Conservation (phyloP, 805 yeast species). For the Starmerella ratchasimensis region DNA sequence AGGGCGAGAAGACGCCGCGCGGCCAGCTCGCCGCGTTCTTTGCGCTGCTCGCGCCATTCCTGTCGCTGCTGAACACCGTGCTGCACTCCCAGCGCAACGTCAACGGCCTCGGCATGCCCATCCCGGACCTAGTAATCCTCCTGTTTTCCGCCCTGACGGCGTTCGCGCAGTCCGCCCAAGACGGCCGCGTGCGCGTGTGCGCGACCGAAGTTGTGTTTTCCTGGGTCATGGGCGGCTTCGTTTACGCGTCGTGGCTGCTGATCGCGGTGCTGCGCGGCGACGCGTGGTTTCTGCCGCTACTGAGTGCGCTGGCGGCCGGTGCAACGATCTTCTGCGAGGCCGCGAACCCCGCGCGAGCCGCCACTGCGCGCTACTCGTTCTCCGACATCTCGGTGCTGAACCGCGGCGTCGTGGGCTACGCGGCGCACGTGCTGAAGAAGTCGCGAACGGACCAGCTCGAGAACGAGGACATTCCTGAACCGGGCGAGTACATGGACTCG, state of each 20-base stretch:
- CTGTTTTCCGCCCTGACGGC: slow-evolving; percentile 9
- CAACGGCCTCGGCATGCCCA: slow-evolving; percentile 3
- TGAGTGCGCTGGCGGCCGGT: neutral
- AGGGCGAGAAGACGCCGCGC: slow-evolving; percentile 10
- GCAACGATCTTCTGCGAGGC: neutral
- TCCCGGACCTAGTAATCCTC: slow-evolving; percentile 6
- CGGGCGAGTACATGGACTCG: neutral
- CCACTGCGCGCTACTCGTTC: neutral
- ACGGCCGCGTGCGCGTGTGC: slow-evolving; percentile 20
- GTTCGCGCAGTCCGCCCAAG: slow-evolving; percentile 17
- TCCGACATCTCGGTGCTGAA: slow-evolving; percentile 1
- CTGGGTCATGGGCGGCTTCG: slow-evolving; percentile 15
- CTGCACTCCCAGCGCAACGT: neutral
- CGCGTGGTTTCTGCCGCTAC: neutral
- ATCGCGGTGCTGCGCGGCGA: slow-evolving; percentile 8
- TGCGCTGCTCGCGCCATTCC: slow-evolving; percentile 11
- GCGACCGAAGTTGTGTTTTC: slow-evolving; percentile 17
- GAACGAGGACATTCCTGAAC: neutral
- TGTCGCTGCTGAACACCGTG: slow-evolving; percentile 8
- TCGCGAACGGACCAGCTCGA: neutral
- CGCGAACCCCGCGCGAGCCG: neutral
- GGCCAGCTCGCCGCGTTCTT: slow-evolving; percentile 15
- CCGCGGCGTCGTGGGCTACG: neutral
- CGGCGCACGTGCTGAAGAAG: neutral
- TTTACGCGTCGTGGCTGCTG: slow-evolving; percentile 11